Conservation (phyloP, 176 grass and related monocot genomes). For the Bothriochloa decipiens region DNA sequence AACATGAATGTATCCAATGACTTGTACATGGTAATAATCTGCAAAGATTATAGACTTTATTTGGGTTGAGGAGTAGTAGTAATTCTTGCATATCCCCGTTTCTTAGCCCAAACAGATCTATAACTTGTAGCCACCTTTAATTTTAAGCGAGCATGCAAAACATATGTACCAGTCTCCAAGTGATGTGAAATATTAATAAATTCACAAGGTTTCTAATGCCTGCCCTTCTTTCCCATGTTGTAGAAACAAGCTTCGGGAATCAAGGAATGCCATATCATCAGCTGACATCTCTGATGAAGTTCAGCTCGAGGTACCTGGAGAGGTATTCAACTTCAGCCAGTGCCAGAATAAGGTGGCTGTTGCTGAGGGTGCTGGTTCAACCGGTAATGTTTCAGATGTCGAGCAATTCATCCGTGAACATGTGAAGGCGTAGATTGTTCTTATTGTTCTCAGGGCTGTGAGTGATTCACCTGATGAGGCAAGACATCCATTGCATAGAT, state of each 20-base stretch:
- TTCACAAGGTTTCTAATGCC: not conserved
- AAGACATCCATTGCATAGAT: not conserved
- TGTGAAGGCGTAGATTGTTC: slow-evolving; percentile 43
- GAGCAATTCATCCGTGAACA: slow-evolving; percentile 78
- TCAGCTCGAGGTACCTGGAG: slow-evolving; percentile 68
- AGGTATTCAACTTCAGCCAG: slow-evolving; percentile 69
- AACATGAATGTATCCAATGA: not conserved
- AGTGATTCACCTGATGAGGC: not conserved
- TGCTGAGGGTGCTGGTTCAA: slow-evolving; percentile 73
- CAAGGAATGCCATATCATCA: slow-evolving; percentile 80
- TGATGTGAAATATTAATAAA: not conserved
- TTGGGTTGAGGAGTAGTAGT: not conserved
- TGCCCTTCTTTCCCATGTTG: slow-evolving; percentile 20
- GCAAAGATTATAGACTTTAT: slow-evolving; percentile 1
- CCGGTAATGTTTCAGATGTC: slow-evolving; percentile 56
- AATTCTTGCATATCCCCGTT: not conserved
- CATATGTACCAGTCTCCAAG: not conserved
- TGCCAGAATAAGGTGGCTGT: slow-evolving; percentile 82
- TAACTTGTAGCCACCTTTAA: not conserved
- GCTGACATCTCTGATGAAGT: slow-evolving; percentile 79
- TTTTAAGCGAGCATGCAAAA: not conserved
- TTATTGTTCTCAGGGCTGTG: not conserved
- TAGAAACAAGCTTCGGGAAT: slow-evolving; percentile 86
- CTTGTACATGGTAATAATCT: not conserved
- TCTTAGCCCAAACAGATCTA: slow-evolving; percentile 12